Base-by-base conservation (phyloP, 2,329 filamentous ascomycete genomes). In the Aspergillus ruber region DNA sequence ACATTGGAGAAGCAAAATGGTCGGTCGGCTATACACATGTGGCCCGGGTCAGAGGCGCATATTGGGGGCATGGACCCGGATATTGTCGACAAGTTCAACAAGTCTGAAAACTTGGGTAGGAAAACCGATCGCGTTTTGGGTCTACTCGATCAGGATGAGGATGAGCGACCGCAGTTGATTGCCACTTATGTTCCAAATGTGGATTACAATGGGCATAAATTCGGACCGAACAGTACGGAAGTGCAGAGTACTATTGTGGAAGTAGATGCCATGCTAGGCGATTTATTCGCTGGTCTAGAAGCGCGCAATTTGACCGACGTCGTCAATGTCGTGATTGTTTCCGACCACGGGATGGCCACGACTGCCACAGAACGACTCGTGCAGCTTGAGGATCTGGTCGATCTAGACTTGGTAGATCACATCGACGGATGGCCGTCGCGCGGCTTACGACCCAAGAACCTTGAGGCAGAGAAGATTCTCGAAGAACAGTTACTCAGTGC, bases 331-430 rank as follows among this genome's bases (percentile, higher is more conserved):
- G 83, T 98, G 29, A 79, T 98, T n/a, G 91, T 98, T 2, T 96
- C 90, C 0, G 93, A 98, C 64, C 93, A 98, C 64, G 93, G 93
- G 44, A 98, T 98, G 93, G 93, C 93, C 1, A 95, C 90, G 0
- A 97, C 93, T 0, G 87, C 90, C 50, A 81, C 80, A 0, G 77
- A 83, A 15, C 81, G 93, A 9, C 74, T 97, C 41, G 79, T 97
- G 21, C 93, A 97, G 68, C 75, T 97, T 2, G 93, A 98, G 54
- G 89, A 96, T 61, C 71, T 97, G 3, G 76, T 97, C 42, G 88
- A 96, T 63, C 77, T 86, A 5, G 73, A 72, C 43, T 79, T 89
- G 57, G 83, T 97, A 40, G 85, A 86, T 49, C 89, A 93, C 63
- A 85, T 83, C 21, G 93, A 98, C 57, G 93, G 93, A 46, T 98